Evolutionary conservation across 805 yeast genomes (phyloP), one percentile per base, ranked within the genome.

Genomic region (Wickerhamiella hasegawae): DNA sequence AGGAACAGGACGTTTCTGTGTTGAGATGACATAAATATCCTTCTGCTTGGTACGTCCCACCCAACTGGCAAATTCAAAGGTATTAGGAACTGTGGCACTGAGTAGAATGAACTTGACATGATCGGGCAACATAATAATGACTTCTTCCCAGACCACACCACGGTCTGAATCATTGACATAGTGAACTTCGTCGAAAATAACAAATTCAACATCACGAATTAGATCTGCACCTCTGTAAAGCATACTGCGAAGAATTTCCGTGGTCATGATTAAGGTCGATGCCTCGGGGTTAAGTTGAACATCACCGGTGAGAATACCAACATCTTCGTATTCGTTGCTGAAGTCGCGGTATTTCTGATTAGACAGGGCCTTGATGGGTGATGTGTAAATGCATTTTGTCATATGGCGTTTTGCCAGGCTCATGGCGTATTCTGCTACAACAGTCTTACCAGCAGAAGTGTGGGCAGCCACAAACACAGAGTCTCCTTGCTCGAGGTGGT

Each of bases 141-240:
- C 96, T 58, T 90, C 98, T 60, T 90, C 98, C 98, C 98, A 90
- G 3, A 90, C 98, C 11, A 90, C 98, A 51, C 98, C 98, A 56
- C 98, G 73, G 49, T 83, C 94, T 39, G 82, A 76, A 59, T 90
- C 98, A 54, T 90, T 90, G 42, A 90, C 95, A 53, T 90, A 90
- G 58, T 90, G 98, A 1, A 90, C 98, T 54, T 90, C 98, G 60
- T 90, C 98, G 54, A 90, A 90, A 28, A 90, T 84, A 19, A 90
- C 95, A 63, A 85, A 90, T 51, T 87, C 98, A 17, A 90, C 96
- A 58, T 90, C 98, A 54, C 98, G 68, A 47, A 90, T 85, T 31
- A 90, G 58, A 59, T 90, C 98, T 0, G 97, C 94, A 41, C 98
- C 98, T 50, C 94, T 66, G 51, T 90, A 90, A 26, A 90, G 67